Evolutionary conservation across 129 eudicot species (phyloP).

Genomic region (Ambrosia artemisiifolia): DNA sequence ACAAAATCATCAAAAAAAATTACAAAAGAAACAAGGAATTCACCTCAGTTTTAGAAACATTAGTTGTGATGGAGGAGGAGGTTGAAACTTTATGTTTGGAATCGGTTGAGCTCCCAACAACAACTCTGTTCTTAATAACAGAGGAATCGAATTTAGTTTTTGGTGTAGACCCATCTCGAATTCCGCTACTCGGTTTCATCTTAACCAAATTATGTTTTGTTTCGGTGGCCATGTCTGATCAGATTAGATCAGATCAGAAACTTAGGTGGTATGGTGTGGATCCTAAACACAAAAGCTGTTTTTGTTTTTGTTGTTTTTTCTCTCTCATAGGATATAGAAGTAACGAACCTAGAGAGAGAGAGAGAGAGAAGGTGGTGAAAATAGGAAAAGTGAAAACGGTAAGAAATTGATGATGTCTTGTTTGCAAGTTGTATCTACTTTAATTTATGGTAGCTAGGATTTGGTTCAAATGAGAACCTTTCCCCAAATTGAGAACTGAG

Average conservation of each 20-base stretch:
- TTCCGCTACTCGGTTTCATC: constrained; percentile 36
- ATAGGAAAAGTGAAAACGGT: neutral
- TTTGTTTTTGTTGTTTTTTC: too few relatives aligned
- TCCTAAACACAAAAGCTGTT: neutral
- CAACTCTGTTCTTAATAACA: constrained; percentile 31
- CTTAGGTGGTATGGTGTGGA: neutral
- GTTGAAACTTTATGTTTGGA: constrained; percentile 37
- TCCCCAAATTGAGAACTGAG: too few relatives aligned
- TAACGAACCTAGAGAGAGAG: neutral
- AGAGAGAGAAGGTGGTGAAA: neutral
- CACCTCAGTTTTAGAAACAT: constrained; percentile 77
- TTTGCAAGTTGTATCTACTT: neutral
- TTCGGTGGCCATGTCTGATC: constrained; percentile 43
- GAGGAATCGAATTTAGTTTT: constrained; percentile 45
- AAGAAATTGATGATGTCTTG: neutral
- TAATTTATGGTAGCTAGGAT: too few relatives aligned
- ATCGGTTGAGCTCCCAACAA: constrained; percentile 36
- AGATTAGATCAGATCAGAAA: neutral
- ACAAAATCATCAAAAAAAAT: neutral
- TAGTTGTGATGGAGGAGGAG: constrained; percentile 15
- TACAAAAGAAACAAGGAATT: neutral
- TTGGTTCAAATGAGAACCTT: too few relatives aligned
- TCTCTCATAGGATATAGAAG: neutral
- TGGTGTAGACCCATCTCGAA: constrained; percentile 46
- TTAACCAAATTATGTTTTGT: constrained; percentile 43